These are phyloP conservation scores for Orychophragmus violaceus DNA, from an alignment of 345 rosid genomes.

Conservation along the genomic window DNA sequence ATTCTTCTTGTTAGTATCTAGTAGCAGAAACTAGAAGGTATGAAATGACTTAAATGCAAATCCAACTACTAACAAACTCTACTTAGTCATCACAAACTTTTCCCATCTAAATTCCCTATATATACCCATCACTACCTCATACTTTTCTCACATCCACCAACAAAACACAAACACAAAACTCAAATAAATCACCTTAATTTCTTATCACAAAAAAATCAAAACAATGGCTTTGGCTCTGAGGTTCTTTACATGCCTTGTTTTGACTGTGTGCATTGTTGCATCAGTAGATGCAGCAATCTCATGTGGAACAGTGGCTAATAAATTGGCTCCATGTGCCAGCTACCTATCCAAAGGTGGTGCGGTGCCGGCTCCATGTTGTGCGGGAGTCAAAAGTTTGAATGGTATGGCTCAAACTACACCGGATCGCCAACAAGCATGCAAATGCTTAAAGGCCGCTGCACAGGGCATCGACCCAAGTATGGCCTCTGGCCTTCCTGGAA, in stretches of 20 bases:
- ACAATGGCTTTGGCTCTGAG: slow-evolving; percentile 16
- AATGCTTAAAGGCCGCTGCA: slow-evolving; percentile 36
- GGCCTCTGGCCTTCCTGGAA: too few species aligned
- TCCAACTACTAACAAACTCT: slow-evolving; percentile 19
- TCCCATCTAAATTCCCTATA: not conserved
- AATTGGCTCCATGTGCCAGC: too few species aligned
- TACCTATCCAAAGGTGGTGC: too few species aligned
- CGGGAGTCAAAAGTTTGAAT: too few species aligned
- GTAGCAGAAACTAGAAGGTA: not conserved
- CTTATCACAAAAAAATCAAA: not conserved
- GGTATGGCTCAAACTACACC: too few species aligned
- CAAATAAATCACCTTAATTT: not conserved
- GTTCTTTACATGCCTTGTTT: slow-evolving; percentile 15
- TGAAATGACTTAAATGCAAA: slow-evolving; percentile 2
- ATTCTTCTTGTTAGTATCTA: too few species aligned
- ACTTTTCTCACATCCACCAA: slow-evolving; percentile 13
- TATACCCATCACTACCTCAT: not conserved
- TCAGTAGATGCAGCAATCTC: slow-evolving; percentile 30
- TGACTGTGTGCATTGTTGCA: slow-evolving; percentile 18
- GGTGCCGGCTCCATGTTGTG: too few species aligned
- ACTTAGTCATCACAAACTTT: not conserved
- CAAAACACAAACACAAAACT: not conserved
- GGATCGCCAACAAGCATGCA: too few species aligned
- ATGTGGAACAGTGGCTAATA: too few species aligned
- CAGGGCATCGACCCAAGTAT: not conserved